phyloP scores from a whole-genome alignment of 2,329 filamentous ascomycete species.

The Delphinella strobiligena region DNA sequence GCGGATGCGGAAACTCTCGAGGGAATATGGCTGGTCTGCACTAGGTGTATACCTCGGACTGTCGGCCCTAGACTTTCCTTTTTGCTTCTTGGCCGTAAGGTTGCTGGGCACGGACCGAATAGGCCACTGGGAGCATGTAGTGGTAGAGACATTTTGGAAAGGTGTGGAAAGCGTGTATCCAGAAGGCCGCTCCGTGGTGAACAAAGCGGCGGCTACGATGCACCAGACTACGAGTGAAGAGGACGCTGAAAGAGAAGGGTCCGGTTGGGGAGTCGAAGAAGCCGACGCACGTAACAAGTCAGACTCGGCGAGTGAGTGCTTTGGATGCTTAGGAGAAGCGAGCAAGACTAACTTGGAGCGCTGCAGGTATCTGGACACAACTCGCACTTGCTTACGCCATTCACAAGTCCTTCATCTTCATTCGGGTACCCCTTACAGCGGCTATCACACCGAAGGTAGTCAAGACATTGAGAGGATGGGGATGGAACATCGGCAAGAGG shows the following conservation, averaged over 20 bases:
- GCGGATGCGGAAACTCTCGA: conserved; percentile 68
- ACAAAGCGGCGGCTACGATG: conserved; percentile 11
- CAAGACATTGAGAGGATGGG: conserved; percentile 73
- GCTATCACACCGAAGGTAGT: conserved; percentile 92
- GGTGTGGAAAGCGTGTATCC: conserved; percentile 50
- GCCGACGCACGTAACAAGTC: conserved; percentile 13
- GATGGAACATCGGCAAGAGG: conserved; percentile 82
- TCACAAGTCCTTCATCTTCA: conserved; percentile 94
- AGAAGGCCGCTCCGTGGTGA: conserved; percentile 13
- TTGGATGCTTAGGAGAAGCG: background rate
- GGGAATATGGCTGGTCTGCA: conserved; percentile 90
- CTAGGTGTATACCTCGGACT: conserved; percentile 80
- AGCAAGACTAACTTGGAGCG: background rate
- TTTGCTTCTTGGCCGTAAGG: conserved; percentile 83
- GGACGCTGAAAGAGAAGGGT: conserved; percentile 16
- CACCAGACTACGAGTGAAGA: conserved; percentile 22
- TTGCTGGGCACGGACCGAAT: conserved; percentile 76
- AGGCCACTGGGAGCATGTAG: conserved; percentile 58
- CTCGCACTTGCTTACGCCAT: conserved; percentile 89
- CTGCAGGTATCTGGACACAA: conserved; percentile 62
- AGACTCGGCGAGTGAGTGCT: conserved; percentile 15
- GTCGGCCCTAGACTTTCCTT: conserved; percentile 80
- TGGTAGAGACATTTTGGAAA: conserved; percentile 48
- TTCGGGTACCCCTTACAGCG: conserved; percentile 84
- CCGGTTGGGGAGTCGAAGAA: conserved; percentile 14